Percentiles rank a stretch among this genome's conserved stretches.
phyloP scores from a whole-genome alignment of 148 eudicot species.

The Bassia scoparia region DNA sequence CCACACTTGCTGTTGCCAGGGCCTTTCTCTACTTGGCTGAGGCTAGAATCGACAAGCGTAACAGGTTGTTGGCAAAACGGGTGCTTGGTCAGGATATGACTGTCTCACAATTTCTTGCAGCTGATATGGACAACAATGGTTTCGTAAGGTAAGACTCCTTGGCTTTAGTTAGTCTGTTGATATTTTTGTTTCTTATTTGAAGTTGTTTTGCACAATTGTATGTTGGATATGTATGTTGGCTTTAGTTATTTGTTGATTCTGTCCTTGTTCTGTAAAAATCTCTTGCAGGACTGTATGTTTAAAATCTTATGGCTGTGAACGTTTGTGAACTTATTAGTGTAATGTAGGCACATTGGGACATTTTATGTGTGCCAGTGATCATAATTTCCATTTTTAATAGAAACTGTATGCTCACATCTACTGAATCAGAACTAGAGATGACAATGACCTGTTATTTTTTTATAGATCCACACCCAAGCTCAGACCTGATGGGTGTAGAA shows the following conservation, averaged over 20 bases:
- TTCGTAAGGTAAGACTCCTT: slow-evolving; percentile 60
- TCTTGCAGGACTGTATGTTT: slow-evolving; percentile 2
- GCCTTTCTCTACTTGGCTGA: slow-evolving; percentile 96
- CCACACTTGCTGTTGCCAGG: slow-evolving; percentile 92
- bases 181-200: neutral
- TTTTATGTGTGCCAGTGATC: neutral
- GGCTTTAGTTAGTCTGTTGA: neutral
- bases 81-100: slow-evolving; percentile 94
- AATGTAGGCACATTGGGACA: neutral
- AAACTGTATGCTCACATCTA: neutral
- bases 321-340: neutral
- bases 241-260: no score
- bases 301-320: neutral
- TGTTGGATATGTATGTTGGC: no score
- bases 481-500: no score
- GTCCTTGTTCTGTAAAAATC: neutral
- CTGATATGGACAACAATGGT: slow-evolving; percentile 90
- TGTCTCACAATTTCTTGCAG: slow-evolving; percentile 84
- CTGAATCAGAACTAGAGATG: neutral
- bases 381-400: no score
- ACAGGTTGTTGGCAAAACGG: slow-evolving; percentile 77
- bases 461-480: no score
- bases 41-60: slow-evolving; percentile 88
- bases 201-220: slow-evolving; percentile 5
- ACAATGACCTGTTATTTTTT: no score